Evolutionary conservation across 2,329 filamentous ascomycete species (phyloP), one percentile per base, ranked within the genome.

Genomic region (Malbranchea zuffiana): DNA sequence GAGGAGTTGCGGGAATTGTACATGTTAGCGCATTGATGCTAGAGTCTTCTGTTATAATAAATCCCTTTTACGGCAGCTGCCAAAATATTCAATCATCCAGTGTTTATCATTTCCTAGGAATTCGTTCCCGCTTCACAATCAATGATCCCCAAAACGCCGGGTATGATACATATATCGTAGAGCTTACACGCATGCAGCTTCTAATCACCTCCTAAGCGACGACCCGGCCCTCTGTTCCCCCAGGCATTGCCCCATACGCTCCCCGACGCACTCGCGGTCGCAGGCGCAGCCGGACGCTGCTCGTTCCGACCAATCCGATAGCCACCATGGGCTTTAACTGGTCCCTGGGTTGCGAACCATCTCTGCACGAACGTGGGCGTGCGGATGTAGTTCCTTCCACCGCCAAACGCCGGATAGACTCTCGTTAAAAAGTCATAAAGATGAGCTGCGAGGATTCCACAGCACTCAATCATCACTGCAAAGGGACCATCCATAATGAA

Each of bases 401-500:
- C 82, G 20, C 86, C 88, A 54, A 90, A 90, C 38, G 82, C 76
- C 3, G 90, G 90, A 69, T 86, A 96, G 27, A 95, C 71, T 32
- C 83, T 74, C 2, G 82, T 85, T 33, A 95, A 60, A 54, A 96
- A 98, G 56, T 96, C 83, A 60, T 85, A 93, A 13, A 90, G 53
- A 57, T 98, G 90, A 3, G 87, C 87, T 8, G 87, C 83, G 28
- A 93, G 46, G 7, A 98, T 68, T n/a, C 90, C 90, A 21, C 75
- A 82, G 3, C 75, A 59, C 52, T 92, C 78, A 3, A 78, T 51
- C 39, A 82, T 54, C 7, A 82, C 71, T 12, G 61, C 62, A 3
- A 58, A 47, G 23, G 69, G 68, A 7, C 79, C 78, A 4, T 62
- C 68, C 54, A 82, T 74, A 36, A 96, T 64, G 15, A 93, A 68